A percentile compares a stretch with the other conserved stretches of the same genome.
Evolutionary conservation across 768 basidiomycete genomes (phyloP).

Genomic region (Coprinopsis cinerea): DNA sequence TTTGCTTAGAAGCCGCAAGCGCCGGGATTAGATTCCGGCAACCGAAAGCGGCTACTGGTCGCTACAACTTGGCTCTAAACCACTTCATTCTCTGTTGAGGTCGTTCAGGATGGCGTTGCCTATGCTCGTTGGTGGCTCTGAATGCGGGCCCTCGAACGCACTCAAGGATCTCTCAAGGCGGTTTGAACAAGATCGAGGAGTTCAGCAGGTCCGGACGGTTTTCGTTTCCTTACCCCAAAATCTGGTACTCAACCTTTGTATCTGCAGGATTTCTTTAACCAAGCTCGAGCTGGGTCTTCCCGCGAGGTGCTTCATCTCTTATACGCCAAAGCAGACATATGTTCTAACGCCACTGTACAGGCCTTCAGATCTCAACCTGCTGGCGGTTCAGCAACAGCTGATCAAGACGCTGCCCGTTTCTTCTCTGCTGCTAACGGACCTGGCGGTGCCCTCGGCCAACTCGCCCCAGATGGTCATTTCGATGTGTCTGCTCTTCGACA

Average conservation of each 20-base stretch:
- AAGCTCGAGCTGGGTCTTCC: constrained; percentile 55
- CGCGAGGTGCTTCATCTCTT: constrained; percentile 42
- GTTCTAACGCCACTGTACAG: constrained; percentile 26
- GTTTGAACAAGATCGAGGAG: constrained; percentile 72
- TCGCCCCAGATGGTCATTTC: constrained; percentile 38
- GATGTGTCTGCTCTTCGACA: constrained; percentile 53
- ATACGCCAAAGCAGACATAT: neutral
- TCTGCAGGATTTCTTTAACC: constrained; percentile 63
- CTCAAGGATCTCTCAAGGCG: constrained; percentile 74
- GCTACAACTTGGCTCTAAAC: constrained; percentile 7
- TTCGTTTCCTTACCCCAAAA: neutral
- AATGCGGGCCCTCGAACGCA: constrained; percentile 84
- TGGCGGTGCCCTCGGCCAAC: constrained; percentile 18
- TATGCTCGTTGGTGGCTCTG: constrained; percentile 67
- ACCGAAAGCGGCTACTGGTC: no score
- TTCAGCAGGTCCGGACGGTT: constrained; percentile 54
- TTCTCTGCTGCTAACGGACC: constrained; percentile 34
- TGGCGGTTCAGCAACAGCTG: constrained; percentile 24
- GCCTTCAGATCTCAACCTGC: constrained; percentile 53
- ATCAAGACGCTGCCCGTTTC: constrained; percentile 68
- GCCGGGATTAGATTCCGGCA: neutral
- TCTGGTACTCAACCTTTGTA: neutral
- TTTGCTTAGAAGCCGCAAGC: no score
- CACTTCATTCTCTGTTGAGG: neutral
- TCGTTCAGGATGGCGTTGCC: constrained; percentile 61